Evolutionary conservation across 2,329 filamentous ascomycete species (phyloP), one percentile per base, ranked within the genome.

Genomic region (Ceratocystis eucalypticola): DNA sequence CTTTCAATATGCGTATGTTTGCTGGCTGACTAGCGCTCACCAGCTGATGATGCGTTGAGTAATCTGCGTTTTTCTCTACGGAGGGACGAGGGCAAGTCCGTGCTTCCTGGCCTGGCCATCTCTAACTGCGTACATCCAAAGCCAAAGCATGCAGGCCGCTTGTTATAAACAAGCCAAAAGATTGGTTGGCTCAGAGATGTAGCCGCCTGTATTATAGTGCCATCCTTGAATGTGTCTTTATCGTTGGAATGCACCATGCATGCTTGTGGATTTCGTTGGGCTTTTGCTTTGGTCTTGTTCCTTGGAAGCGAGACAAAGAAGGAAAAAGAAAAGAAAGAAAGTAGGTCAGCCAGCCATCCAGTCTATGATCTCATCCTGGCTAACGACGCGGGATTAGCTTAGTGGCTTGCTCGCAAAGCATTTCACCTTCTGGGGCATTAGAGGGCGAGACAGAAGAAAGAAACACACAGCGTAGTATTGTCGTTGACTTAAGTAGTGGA

Each of bases 181-280:
- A 41, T 41, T 12, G 37, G 37, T 15, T 15, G 37, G 37, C 12
- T 41, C 37, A 41, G 37, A 41, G 37, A 5, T 41, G 37, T 41
- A 41, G 37, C 55, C 3, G 33, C 20, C 55, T 17, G 25, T n/a
- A 17, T 59, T 37, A 33, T 25, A 53, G 55, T 20, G 20, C 25
- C 25, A 25, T 46, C 2, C 55, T 30, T 59, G 17, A 30, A 8
- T 33, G 30, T 30, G 10, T 37, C n/a, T 59, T n/a, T 37, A 46
- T 28, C 22, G 22, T 4, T 62, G 41, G 61, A 62, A 62, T 62
- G 61, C 46, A 62, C 61, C 61, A 46, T 62, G 61, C 61, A 62
- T 62, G 41, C 41, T 44, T n/a, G 41, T 33, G 41, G 45, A n/a
- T n/a, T 59, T 59, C 12, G 55, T 59, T 59, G 55, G 55, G 55